Percentiles rank a stretch among this genome's conserved stretches.
These are phyloP conservation scores for Plasmodium vinckei DNA, from an alignment of 169 alveolate species.

Conservation along the genomic window DNA sequence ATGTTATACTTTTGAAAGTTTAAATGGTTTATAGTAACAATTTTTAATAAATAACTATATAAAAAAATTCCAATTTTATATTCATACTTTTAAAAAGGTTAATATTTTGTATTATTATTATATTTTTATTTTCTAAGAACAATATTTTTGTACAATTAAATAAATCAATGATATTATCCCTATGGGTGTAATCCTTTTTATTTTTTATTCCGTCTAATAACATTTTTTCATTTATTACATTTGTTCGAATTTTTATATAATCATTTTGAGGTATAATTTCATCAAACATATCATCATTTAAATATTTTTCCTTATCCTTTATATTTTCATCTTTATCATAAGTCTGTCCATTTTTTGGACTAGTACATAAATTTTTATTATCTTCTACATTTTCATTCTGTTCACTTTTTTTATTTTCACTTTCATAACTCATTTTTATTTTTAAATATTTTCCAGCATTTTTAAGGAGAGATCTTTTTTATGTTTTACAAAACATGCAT, in stretches of 20 bases:
- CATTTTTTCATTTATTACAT: conserved; percentile 60
- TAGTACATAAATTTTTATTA: background rate
- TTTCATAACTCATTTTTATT: conserved; percentile 10
- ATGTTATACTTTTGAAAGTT: too few species aligned
- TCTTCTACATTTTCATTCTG: background rate
- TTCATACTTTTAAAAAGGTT: conserved; percentile 54
- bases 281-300: conserved; percentile 20
- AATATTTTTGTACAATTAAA: conserved; percentile 23
- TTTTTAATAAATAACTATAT: too few species aligned
- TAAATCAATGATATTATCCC: conserved; percentile 16
- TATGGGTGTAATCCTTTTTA: background rate
- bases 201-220: conserved; percentile 32
- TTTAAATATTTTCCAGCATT: background rate
- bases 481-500: too few species aligned
- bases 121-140: conserved; percentile 48
- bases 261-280: conserved; percentile 42
- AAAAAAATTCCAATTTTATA: too few species aligned
- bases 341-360: too few species aligned
- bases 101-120: conserved; percentile 44
- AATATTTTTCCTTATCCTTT: conserved; percentile 16
- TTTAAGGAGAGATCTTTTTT: background rate
- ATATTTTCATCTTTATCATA: too few species aligned
- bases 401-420: background rate
- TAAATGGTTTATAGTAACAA: too few species aligned
- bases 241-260: conserved; percentile 49